Base-by-base conservation (phyloP, 1,284 basidiomycete genomes). In the Cystobasidium slooffiae region DNA sequence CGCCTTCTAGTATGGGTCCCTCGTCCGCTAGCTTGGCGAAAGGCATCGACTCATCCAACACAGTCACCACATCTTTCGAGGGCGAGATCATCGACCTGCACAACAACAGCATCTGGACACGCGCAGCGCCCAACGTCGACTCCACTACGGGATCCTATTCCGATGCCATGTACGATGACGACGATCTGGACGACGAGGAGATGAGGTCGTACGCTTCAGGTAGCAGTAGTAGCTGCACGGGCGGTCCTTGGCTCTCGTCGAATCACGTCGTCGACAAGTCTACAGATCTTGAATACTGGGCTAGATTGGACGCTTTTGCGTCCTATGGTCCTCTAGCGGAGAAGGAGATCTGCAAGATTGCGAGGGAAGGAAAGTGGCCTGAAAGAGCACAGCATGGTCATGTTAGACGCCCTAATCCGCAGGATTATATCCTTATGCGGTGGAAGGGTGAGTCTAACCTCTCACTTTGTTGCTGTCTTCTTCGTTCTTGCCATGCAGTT, bases 81-180 rank as follows among this genome's bases (percentile, higher is more conserved):
- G 72, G 72, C 8, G 72, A 74, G 49, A 74, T 74, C 46, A 53
- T 74, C 49, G 72, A 74, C 53, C 46, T 67, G 14, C 64, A 67
- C 46, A 74, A 74, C 49, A 55, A 74, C 39, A 49, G 56, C 5
- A 43, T 74, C 16, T 67, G 65, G 72, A 74, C 72, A 18, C 63
- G 70, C 20, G n/a, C n/a, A 10, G 41, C 52, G 8, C 66, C 66
- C 18, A 66, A 43, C 20, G 66, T 39, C 6, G 49, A 53, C 31
- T n/a, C 66, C 6, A 47, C 37, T 5, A 53, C 12, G 14, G 55
- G 6, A 7, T 59, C 52, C 9, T 39, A 20, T 41, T 59, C 56
- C 4, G 66, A 46, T 22, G 52, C n/a, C 10, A 46, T 12, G 43
- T 31, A 52, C n/a, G 64, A 66, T 51, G 49, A 41, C 18, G 46